Conservation (phyloP, 495 filamentous ascomycete species). For the Penicillium dipodomyicola region DNA sequence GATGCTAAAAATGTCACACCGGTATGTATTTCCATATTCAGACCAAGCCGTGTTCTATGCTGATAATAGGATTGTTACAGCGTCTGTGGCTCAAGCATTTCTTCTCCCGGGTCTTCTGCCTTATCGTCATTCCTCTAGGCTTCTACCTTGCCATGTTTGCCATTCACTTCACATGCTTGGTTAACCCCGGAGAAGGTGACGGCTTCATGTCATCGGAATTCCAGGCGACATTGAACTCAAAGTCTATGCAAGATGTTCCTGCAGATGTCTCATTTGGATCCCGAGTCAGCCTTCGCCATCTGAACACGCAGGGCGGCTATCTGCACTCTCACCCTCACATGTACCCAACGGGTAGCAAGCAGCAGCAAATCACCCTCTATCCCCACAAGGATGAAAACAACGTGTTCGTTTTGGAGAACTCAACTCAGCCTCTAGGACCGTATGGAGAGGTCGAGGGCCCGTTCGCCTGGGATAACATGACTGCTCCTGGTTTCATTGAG, state of each 20-base stretch:
- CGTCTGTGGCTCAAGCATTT: constrained; percentile 94
- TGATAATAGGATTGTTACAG: constrained; percentile 31
- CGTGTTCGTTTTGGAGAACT: constrained; percentile 87
- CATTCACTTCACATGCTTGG: constrained; percentile 89
- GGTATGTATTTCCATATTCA: constrained; percentile 35
- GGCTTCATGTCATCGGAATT: constrained; percentile 99
- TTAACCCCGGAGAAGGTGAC: constrained; percentile 94
- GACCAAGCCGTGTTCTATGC: neutral
- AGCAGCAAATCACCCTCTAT: constrained; percentile 97
- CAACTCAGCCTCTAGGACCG: constrained; percentile 81
- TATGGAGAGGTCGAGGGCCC: constrained; percentile 78
- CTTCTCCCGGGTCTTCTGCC: constrained; percentile 83
- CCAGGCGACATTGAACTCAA: constrained; percentile 94
- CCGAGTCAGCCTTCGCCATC: constrained; percentile 80
- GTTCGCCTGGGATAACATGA: constrained; percentile 75
- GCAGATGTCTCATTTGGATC: constrained; percentile 90
- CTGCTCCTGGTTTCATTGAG: constrained; percentile 61
- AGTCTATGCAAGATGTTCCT: constrained; percentile 91
- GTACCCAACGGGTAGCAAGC: constrained; percentile 96
- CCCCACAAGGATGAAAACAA: constrained; percentile 99
- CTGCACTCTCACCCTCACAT: constrained; percentile 95
- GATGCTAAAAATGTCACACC: constrained; percentile 81
- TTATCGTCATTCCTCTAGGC: constrained; percentile 82
- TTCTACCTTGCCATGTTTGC: constrained; percentile 97
- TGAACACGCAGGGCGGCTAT: constrained; percentile 97